These are phyloP conservation scores for Irpex sp. DNA, from an alignment of 1,284 basidiomycete species.

Conservation along the genomic window DNA sequence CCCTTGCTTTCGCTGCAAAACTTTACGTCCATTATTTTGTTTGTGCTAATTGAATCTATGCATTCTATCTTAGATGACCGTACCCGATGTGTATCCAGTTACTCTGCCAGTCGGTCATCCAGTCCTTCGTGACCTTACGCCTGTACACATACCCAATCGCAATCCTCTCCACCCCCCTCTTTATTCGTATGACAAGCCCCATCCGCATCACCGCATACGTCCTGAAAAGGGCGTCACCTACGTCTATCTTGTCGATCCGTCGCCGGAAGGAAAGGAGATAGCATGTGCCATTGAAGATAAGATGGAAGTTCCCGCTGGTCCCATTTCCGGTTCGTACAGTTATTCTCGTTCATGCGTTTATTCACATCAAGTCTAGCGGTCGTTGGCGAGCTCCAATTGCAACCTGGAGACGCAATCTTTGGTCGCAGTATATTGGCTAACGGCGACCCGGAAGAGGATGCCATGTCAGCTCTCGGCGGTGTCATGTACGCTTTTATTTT, in stretches of 20 bases:
- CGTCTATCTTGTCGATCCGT: background rate
- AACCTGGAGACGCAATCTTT: too few relatives aligned
- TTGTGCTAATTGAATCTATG: too few relatives aligned
- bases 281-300: background rate
- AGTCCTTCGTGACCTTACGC: background rate
- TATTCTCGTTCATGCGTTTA: too few relatives aligned
- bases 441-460: too few relatives aligned
- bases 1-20: too few relatives aligned
- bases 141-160: background rate
- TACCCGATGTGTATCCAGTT: background rate
- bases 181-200: background rate
- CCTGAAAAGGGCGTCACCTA: background rate
- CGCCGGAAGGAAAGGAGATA: background rate
- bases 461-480: too few relatives aligned
- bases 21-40: too few relatives aligned
- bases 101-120: background rate
- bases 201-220: background rate
- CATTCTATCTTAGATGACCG: background rate
- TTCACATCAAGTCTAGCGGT: background rate
- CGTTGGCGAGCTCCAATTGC: background rate
- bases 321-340: background rate
- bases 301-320: background rate
- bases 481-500: too few relatives aligned
- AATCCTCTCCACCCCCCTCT: background rate
- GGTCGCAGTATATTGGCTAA: too few relatives aligned